These are phyloP conservation scores for Ceratocystis destructans DNA, from an alignment of 2,329 filamentous ascomycete genomes.

Conservation along the genomic window DNA sequence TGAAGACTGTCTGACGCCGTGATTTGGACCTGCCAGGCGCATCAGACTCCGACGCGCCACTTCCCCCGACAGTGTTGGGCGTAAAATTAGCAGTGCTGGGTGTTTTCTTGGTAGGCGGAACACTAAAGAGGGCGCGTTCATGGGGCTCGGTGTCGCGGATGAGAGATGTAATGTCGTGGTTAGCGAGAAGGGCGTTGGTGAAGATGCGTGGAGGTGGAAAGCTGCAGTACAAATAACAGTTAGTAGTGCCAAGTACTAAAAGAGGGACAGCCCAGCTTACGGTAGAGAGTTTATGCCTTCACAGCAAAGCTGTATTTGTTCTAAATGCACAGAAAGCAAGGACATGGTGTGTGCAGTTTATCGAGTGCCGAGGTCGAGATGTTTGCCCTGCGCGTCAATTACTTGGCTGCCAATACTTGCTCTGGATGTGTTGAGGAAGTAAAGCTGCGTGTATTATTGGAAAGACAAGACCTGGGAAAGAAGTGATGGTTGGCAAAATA, in stretches of 20 bases:
- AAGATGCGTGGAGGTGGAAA: constrained; percentile 90
- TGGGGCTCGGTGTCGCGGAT: constrained; percentile 93
- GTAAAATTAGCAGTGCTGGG: constrained; percentile 25
- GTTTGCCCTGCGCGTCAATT: no score
- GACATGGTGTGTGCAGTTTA: constrained; percentile 43
- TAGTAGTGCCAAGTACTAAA: not conserved
- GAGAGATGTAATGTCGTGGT: constrained; percentile 81
- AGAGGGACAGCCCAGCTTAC: constrained; percentile 34
- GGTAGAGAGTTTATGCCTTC: constrained; percentile 61
- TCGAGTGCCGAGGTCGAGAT: not conserved
- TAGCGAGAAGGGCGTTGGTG: constrained; percentile 77
- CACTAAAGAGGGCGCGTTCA: constrained; percentile 87
- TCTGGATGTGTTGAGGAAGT: no score
- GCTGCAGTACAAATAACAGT: constrained; percentile 32
- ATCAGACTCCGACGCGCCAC: constrained; percentile 29
- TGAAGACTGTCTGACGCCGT: constrained; percentile 52
- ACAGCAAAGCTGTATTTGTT: constrained; percentile 65
- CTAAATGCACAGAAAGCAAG: constrained; percentile 54
- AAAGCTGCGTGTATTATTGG: not conserved
- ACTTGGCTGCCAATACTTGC: no score
- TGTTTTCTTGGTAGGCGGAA: constrained; percentile 48
- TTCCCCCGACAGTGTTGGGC: constrained; percentile 24
- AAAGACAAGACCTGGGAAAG: not conserved
- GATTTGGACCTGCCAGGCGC: constrained; percentile 25
- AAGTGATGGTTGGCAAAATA: not conserved